Base-by-base conservation (phyloP, 2,329 filamentous ascomycete species). In the Gnomoniopsis smithogilvyi region DNA sequence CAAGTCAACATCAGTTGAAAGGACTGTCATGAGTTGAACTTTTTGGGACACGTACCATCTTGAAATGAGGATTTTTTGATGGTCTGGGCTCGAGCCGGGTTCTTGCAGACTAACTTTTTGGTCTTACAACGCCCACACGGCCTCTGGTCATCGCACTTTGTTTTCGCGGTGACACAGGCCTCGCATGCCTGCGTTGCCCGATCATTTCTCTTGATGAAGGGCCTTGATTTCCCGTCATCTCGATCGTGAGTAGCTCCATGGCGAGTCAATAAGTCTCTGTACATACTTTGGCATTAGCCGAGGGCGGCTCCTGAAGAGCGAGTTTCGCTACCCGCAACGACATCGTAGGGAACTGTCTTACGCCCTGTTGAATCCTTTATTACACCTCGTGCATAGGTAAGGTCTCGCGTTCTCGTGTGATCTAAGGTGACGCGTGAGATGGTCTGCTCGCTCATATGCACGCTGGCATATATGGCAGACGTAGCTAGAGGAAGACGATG, bases 171-270 rank as follows among this genome's bases (percentile, higher is more conserved):
- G 24, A 67, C 67, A 51, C 68, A 69, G 41, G 64, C 65, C 19
- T 63, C 34, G 41, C 68, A 69, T 4, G 68, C 68, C 56, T 68
- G 65, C 47, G 65, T 65, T 17, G 67, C 67, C 19, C 68, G 64
- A 43, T 70, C 68, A 51, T 63, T 67, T n/a, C 65, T 60, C 33
- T 67, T 66, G 38, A 69, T 69, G 11, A 67, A 64, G 2, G 65
- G 58, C 34, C 63, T 64, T n/a, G 65, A 65, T 15, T 64, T 65
- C 15, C 64, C 62, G 30, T 67, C 65, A 48, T 68, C 65, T 24
- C 67, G 63, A 50, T 69, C 68, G 56, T 70, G 68, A 8, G 66
- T 70, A n/a, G 66, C 61, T 51, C 68, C 68, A 54, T 70, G 68
- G 19, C 68, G 66, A 7, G 66, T 67, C 33, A 70, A 60, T n/a